phyloP scores from a whole-genome alignment of 208 protist genomes.

The Tritrichomonas foetus region DNA sequence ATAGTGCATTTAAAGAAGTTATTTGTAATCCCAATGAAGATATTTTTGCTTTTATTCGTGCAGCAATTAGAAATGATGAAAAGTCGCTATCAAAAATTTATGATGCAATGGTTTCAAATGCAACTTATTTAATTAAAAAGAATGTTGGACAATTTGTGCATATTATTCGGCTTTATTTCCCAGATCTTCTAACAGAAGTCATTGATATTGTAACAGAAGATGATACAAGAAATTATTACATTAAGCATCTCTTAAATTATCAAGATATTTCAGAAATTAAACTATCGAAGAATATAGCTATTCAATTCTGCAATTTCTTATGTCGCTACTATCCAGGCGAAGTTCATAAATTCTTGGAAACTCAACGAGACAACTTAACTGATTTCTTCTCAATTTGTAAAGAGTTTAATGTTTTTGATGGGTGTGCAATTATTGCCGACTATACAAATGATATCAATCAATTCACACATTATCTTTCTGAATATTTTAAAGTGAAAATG shows the following conservation, averaged over 20 bases:
- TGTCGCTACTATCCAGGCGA: neutral
- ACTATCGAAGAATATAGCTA: neutral
- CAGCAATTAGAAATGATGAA: neutral
- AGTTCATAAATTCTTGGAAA: neutral
- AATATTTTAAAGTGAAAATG: neutral
- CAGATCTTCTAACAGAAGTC: neutral
- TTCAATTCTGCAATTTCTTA: neutral
- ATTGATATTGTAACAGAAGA: neutral
- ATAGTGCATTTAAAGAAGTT: neutral
- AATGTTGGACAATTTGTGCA: neutral
- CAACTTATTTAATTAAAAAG: neutral
- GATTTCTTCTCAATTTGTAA: neutral
- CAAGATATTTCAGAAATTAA: neutral
- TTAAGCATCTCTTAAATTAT: neutral
- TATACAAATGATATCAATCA: neutral
- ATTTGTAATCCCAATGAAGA: neutral
- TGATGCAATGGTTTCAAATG: neutral
- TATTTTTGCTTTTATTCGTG: neutral
- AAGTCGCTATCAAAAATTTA: neutral
- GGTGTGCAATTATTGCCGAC: neutral
- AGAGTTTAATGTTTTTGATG: neutral
- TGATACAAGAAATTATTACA: neutral
- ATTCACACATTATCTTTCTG: neutral
- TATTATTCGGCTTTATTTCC: neutral
- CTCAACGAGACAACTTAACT: neutral